These are phyloP conservation scores for Fusarium keratoplasticum DNA, from an alignment of 2,329 filamentous ascomycete species.

Conservation along the genomic window DNA sequence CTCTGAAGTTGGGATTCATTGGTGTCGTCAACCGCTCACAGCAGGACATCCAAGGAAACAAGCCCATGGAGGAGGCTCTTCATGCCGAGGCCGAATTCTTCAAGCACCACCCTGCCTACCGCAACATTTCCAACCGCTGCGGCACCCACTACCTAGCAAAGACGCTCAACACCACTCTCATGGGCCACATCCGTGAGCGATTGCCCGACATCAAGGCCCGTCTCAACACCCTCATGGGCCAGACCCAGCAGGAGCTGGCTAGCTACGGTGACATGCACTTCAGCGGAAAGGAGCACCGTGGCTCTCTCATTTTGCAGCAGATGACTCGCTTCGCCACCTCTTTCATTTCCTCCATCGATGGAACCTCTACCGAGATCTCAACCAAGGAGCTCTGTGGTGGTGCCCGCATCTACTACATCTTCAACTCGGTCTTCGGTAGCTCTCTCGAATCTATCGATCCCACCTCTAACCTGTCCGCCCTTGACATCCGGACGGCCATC, in stretches of 20 bases:
- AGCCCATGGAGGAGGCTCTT: conserved; percentile 92
- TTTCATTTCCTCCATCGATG: conserved; percentile 98
- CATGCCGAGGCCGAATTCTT: conserved; percentile 95
- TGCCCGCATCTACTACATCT: conserved; percentile 97
- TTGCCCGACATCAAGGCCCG: conserved; percentile 98
- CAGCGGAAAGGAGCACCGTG: conserved; percentile 95
- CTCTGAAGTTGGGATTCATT: conserved; percentile 96
- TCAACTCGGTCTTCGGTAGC: conserved; percentile 98
- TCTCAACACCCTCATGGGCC: conserved; percentile 98
- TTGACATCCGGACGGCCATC: conserved; percentile 96
- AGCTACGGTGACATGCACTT: conserved; percentile 99
- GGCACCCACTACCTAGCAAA: conserved; percentile 95
- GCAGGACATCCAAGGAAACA: conserved; percentile 96
- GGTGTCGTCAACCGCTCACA: conserved; percentile 98
- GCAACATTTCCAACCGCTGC: conserved; percentile 93
- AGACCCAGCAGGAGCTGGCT: conserved; percentile 97
- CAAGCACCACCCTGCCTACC: conserved; percentile 94
- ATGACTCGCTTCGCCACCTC: conserved; percentile 99
- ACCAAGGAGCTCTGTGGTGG: conserved; percentile 97
- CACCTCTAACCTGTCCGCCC: conserved; percentile 91
- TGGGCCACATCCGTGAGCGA: conserved; percentile 95
- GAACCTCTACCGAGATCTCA: conserved; percentile 97
- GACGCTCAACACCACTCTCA: conserved; percentile 93
- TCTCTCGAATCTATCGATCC: conserved; percentile 96
- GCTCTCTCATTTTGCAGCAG: conserved; percentile 92